phyloP scores from a whole-genome alignment of 257 asterid species.

The Lavandula angustifolia region DNA sequence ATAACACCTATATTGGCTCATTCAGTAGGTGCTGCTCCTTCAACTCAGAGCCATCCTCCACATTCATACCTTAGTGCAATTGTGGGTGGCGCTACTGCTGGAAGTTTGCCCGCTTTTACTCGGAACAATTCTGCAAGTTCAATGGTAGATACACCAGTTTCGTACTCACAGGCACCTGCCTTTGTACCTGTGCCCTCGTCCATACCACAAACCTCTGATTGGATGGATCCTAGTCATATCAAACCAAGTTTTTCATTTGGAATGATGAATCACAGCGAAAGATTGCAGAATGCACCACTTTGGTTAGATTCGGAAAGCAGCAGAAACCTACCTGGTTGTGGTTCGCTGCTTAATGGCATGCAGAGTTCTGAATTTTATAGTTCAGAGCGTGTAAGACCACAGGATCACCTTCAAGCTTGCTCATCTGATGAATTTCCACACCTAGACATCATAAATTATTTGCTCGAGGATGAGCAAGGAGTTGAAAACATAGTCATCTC shows the following conservation, averaged over 20 bases:
- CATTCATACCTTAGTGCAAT: slow-evolving; percentile 82
- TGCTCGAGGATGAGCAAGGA: slow-evolving; percentile 79
- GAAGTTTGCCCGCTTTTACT: slow-evolving; percentile 43
- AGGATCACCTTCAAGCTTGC: slow-evolving; percentile 51
- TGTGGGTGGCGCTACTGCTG: slow-evolving; percentile 51
- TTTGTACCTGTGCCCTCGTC: slow-evolving; percentile 44
- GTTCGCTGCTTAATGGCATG: slow-evolving; percentile 38
- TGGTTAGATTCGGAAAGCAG: slow-evolving; percentile 55
- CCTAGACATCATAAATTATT: slow-evolving; percentile 73
- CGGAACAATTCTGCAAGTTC: slow-evolving; percentile 52
- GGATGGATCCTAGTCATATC: slow-evolving; percentile 43
- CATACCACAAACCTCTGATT: slow-evolving; percentile 48
- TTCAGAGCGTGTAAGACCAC: slow-evolving; percentile 46
- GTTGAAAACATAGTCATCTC: slow-evolving; percentile 40
- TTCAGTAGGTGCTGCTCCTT: slow-evolving; percentile 60
- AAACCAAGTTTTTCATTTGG: slow-evolving; percentile 57
- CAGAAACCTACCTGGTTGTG: slow-evolving; percentile 36
- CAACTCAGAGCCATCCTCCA: slow-evolving; percentile 53
- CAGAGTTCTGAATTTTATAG: slow-evolving; percentile 43
- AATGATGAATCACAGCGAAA: slow-evolving; percentile 44
- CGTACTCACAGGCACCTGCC: slow-evolving; percentile 51
- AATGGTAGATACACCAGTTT: slow-evolving; percentile 40
- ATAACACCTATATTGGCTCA: slow-evolving; percentile 61
- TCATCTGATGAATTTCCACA: slow-evolving; percentile 55
- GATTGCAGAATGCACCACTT: slow-evolving; percentile 45